phyloP scores from a whole-genome alignment of 768 basidiomycete species.

The Kondoa subrosea region DNA sequence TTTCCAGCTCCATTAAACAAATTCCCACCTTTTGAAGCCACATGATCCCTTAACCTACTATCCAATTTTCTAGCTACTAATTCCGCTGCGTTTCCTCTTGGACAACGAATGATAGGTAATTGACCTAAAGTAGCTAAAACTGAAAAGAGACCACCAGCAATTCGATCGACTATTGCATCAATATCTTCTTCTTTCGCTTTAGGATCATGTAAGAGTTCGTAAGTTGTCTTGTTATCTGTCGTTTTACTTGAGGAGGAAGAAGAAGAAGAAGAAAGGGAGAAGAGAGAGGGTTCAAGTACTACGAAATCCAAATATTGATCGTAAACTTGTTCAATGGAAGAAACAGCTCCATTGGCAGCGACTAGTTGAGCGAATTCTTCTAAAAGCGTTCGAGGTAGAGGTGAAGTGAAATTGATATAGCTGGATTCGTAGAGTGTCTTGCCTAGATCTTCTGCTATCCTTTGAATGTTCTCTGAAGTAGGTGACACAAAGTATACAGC shows the following conservation, averaged over 20 bases:
- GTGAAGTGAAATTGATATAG: slow-evolving; percentile 88
- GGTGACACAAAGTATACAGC: slow-evolving; percentile 94
- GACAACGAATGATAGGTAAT: slow-evolving; percentile 85
- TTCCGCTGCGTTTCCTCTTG: slow-evolving; percentile 90
- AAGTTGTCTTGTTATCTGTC: slow-evolving; percentile 42
- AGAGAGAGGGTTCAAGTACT: slow-evolving; percentile 75
- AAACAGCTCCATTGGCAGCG: slow-evolving; percentile 63
- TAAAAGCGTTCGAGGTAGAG: slow-evolving; percentile 66
- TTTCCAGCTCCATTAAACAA: slow-evolving; percentile 30
- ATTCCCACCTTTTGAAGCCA: slow-evolving; percentile 34
- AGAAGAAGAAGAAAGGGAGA: slow-evolving; percentile 57
- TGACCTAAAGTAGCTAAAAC: slow-evolving; percentile 81
- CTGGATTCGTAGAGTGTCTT: slow-evolving; percentile 80
- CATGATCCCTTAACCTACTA: slow-evolving; percentile 69
- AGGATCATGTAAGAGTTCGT: slow-evolving; percentile 77
- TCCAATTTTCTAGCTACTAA: slow-evolving; percentile 98
- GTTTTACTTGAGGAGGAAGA: slow-evolving; percentile 32
- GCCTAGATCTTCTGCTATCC: slow-evolving; percentile 85
- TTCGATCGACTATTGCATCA: slow-evolving; percentile 78
- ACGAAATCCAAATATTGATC: slow-evolving; percentile 97
- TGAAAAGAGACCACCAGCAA: slow-evolving; percentile 78
- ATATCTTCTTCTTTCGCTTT: slow-evolving; percentile 75
- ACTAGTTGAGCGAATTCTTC: slow-evolving; percentile 85
- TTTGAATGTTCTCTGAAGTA: slow-evolving; percentile 61
- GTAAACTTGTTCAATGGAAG: slow-evolving; percentile 49